Evolutionary conservation across 2,329 filamentous ascomycete species (phyloP).

Genomic region (Fusarium drepaniforme): DNA sequence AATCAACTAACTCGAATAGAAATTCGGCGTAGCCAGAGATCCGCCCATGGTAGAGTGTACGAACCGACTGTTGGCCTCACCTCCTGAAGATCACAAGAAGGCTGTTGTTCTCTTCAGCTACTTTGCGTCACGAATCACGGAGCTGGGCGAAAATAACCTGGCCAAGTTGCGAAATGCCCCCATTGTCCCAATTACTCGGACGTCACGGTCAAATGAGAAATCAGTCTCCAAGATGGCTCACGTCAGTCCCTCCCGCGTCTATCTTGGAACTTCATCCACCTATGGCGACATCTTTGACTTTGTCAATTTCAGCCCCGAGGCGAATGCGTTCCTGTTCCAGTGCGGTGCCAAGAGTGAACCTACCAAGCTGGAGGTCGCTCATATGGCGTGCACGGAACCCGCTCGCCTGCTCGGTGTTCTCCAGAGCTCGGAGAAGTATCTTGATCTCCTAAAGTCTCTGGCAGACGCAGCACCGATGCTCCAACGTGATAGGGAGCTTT

Average conservation of each 20-base stretch:
- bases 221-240: slow-evolving; percentile 45
- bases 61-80: slow-evolving; percentile 76
- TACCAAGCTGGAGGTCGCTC: slow-evolving; percentile 86
- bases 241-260: slow-evolving; percentile 79
- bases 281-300: slow-evolving; percentile 97
- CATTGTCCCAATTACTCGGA: slow-evolving; percentile 76
- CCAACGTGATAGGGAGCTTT: slow-evolving; percentile 83
- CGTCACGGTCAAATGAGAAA: slow-evolving; percentile 55
- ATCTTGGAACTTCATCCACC: slow-evolving; percentile 76
- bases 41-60: slow-evolving; percentile 84
- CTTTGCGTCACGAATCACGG: slow-evolving; percentile 80
- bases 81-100: slow-evolving; percentile 74
- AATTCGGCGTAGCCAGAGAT: slow-evolving; percentile 88
- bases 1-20: slow-evolving; percentile 52
- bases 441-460: slow-evolving; percentile 83
- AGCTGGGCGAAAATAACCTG: slow-evolving; percentile 74
- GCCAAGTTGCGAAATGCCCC: slow-evolving; percentile 71
- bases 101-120: slow-evolving; percentile 85
- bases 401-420: slow-evolving; percentile 84
- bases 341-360: slow-evolving; percentile 94
- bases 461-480: slow-evolving; percentile 78
- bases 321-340: slow-evolving; percentile 88
- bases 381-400: slow-evolving; percentile 86
- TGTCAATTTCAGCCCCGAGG: slow-evolving; percentile 90
- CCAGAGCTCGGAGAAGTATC: slow-evolving; percentile 86